Conservation (phyloP, 306 rosid species). For the Pterocarpus santalinus region DNA sequence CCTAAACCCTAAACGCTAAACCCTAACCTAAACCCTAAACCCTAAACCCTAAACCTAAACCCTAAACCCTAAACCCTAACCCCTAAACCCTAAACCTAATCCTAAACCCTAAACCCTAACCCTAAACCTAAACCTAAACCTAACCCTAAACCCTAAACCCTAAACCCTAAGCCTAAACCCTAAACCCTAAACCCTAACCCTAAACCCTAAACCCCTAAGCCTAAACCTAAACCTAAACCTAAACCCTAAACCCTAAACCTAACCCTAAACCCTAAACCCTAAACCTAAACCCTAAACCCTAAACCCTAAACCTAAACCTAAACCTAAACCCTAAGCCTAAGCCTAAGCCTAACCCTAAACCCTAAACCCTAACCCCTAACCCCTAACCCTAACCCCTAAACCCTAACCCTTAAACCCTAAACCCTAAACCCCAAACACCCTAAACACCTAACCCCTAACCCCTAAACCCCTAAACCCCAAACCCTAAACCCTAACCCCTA, state of each 20-base stretch:
- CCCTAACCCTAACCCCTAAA: background rate
- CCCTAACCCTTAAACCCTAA: background rate
- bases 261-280: background rate
- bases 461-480: background rate
- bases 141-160: background rate
- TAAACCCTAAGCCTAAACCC: background rate
- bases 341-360: background rate
- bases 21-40: conserved; percentile 4
- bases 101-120: background rate
- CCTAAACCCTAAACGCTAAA: background rate
- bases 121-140: background rate
- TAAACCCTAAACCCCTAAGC: background rate
- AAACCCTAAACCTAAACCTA: background rate
- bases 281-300: background rate
- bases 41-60: background rate
- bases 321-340: background rate
- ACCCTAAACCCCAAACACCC: background rate
- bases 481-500: background rate
- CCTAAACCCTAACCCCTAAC: background rate
- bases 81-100: background rate
- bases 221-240: background rate
- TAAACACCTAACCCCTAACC: background rate
- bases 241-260: background rate
- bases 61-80: background rate
- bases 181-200: background rate